phyloP scores from a whole-genome alignment of 805 yeast species.

The Candida alai region DNA sequence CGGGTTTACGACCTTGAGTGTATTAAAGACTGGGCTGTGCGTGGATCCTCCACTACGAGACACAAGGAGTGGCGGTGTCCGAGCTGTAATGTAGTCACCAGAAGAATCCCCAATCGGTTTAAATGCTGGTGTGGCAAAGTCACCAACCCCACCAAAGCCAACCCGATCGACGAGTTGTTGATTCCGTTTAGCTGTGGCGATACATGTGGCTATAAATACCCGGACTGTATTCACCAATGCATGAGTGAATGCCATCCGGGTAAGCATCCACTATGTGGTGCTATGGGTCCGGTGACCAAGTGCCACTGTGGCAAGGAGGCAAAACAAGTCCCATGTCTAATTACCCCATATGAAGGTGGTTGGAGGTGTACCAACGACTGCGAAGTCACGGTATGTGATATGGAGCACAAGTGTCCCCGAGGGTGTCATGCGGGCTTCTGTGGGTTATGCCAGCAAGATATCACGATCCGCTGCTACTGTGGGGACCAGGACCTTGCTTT shows the following conservation, averaged over 20 bases:
- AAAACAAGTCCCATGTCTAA: slow-evolving; percentile 67
- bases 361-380: slow-evolving; percentile 69
- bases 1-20: slow-evolving; percentile 86
- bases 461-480: slow-evolving; percentile 66
- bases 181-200: slow-evolving; percentile 89
- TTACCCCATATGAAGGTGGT: slow-evolving; percentile 63
- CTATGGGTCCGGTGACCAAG: slow-evolving; percentile 64
- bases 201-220: slow-evolving; percentile 58
- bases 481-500: slow-evolving; percentile 49
- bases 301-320: slow-evolving; percentile 73
- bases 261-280: slow-evolving; percentile 77
- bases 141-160: slow-evolving; percentile 48
- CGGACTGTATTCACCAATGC: slow-evolving; percentile 70
- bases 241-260: slow-evolving; percentile 83
- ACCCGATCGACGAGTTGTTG: slow-evolving; percentile 40
- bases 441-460: slow-evolving; percentile 58
- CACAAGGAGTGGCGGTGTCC: slow-evolving; percentile 83
- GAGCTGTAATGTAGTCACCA: slow-evolving; percentile 56
- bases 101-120: slow-evolving; percentile 50
- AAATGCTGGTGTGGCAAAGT: slow-evolving; percentile 90
- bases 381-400: slow-evolving; percentile 54
- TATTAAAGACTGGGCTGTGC: slow-evolving; percentile 79
- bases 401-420: slow-evolving; percentile 61
- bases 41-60: slow-evolving; percentile 61
- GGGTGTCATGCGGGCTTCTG: slow-evolving; percentile 81